phyloP scores from a whole-genome alignment of 2,329 filamentous ascomycete genomes.

The Colletotrichum truncatum region DNA sequence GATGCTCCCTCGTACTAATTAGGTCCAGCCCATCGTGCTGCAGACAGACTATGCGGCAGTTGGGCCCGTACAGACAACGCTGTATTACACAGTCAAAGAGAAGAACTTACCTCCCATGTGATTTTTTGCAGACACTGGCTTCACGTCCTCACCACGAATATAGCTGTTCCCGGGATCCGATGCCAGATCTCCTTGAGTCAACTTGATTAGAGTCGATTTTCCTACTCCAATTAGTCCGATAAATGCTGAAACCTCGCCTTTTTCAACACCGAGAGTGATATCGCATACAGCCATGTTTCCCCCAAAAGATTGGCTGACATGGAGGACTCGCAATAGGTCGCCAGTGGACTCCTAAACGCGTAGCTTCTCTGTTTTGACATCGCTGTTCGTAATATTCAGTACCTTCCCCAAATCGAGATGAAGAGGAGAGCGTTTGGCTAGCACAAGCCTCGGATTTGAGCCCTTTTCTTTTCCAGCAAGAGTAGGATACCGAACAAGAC shows the following conservation, averaged over 20 bases:
- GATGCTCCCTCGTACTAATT: constrained; percentile 78
- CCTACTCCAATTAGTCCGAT: constrained; percentile 82
- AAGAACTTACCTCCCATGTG: constrained; percentile 62
- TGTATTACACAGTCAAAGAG: too few relatives aligned
- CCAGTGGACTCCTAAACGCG: constrained; percentile 39
- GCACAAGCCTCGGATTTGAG: neutral
- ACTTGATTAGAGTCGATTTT: constrained; percentile 76
- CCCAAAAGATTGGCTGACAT: constrained; percentile 75
- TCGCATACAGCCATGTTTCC: constrained; percentile 71
- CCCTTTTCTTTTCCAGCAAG: constrained; percentile 70
- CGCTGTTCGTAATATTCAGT: neutral
- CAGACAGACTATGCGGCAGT: constrained; percentile 73
- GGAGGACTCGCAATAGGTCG: constrained; percentile 67
- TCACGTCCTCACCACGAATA: constrained; percentile 50
- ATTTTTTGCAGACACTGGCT: constrained; percentile 70
- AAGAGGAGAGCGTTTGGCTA: neutral
- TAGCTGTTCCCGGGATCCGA: constrained; percentile 73
- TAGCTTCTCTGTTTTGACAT: neutral
- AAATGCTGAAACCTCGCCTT: constrained; percentile 77
- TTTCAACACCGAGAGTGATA: constrained; percentile 74
- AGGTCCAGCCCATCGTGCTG: constrained; percentile 79
- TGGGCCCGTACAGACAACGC: too few relatives aligned
- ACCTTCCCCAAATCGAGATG: neutral
- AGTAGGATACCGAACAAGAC: constrained; percentile 69
- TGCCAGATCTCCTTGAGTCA: constrained; percentile 78